Base-by-base conservation (phyloP, 2,329 filamentous ascomycete genomes). In the Coccinonectria pachysandricola region DNA sequence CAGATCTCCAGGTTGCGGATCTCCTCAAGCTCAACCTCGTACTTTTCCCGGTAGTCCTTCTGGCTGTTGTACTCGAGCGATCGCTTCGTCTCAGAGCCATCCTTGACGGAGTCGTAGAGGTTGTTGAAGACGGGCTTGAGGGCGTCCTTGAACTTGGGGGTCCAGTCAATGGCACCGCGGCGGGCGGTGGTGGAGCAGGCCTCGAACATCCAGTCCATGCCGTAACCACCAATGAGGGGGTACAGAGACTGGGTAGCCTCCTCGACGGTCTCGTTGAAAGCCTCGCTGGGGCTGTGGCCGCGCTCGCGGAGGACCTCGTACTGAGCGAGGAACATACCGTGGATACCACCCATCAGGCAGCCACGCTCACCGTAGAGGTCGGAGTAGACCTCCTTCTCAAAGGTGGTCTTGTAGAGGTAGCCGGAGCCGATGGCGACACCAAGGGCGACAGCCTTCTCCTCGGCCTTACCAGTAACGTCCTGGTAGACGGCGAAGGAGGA, bases 171-270 rank as follows among this genome's bases (percentile, higher is more conserved):
- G 65, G 91, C 91, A 64, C 91, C 91, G 57, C 91, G 87, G 56
- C 91, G 85, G 55, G 91, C 91, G 33, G 91, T 98, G 57, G 91
- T 98, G 40, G 88, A 96, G 82, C 91, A 98, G 46, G 91, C 91
- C 60, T 88, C 87, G 71, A 92, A 98, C 91, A 98, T 98, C 86
- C 92, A 98, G 73, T 98, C 91, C 91, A 98, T 96, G 56, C 91
- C 91, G 67, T 96, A 82, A 65, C 75, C 76, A 56, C 88, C 91
- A 54, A 98, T 98, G 56, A 98, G 74, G 42, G 91, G 91, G 75
- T 98, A 98, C 55, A 98, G 72, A 45, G 76, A 85, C 75, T 98
- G 91, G 27, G 91, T 98, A 43, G 91, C 91, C 75, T 98, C 91
- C 75, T 98, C 91, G 46, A 98, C 91, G 46, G 91, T 98, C 85